Evolutionary conservation across 2,329 filamentous ascomycete genomes (phyloP).

Genomic region (Fusarium continuum): DNA sequence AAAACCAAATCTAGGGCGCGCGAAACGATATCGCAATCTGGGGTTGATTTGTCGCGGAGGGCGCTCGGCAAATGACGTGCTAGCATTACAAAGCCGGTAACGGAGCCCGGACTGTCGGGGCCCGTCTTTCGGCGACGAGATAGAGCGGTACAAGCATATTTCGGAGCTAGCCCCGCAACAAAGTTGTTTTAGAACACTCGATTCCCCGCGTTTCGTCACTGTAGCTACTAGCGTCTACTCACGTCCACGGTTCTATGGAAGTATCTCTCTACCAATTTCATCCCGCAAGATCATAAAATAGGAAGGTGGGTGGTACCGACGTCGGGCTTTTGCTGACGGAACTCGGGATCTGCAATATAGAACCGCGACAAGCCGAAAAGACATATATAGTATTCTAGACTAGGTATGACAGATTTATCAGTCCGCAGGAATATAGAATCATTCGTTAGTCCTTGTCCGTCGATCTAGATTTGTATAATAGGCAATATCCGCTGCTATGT

Average conservation of each 20-base stretch:
- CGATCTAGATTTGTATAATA: slow-evolving; percentile 9
- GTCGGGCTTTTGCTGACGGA: slow-evolving; percentile 15
- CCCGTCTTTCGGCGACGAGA: slow-evolving; percentile 13
- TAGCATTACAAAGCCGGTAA: slow-evolving; percentile 45
- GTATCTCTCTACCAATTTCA: slow-evolving; percentile 22
- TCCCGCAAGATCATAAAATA: background rate
- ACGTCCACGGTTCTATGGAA: background rate
- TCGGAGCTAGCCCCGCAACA: slow-evolving; percentile 18
- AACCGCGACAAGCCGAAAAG: slow-evolving; percentile 23
- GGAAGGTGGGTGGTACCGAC: background rate
- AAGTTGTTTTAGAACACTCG: background rate
- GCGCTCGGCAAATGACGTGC: slow-evolving; percentile 43
- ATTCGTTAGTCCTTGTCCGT: background rate
- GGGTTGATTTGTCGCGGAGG: slow-evolving; percentile 38
- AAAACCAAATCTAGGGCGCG: slow-evolving; percentile 3
- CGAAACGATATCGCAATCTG: slow-evolving; percentile 38
- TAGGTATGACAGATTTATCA: background rate
- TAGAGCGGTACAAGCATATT: slow-evolving; percentile 16
- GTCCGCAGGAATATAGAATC: background rate
- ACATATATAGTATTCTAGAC: background rate
- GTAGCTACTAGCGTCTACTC: slow-evolving; percentile 1
- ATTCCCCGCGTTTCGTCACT: background rate
- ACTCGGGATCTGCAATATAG: slow-evolving; percentile 19
- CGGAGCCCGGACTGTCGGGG: slow-evolving; percentile 39
- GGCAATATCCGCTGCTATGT: slow-evolving; percentile 7